phyloP scores from a whole-genome alignment of 2,329 filamentous ascomycete species.

The Colletotrichum cuscutae region DNA sequence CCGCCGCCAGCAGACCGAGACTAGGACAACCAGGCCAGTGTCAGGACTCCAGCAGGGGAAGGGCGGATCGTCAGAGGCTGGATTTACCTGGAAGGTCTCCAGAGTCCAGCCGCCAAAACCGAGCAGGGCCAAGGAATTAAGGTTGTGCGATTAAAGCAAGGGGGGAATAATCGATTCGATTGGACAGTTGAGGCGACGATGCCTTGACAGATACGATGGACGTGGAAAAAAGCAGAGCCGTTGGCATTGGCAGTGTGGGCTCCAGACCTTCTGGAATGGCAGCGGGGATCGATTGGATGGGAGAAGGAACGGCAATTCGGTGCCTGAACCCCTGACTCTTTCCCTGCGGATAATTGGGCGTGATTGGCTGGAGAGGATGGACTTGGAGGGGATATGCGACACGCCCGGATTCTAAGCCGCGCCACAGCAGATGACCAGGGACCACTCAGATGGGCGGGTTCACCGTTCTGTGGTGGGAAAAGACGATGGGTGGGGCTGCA shows the following conservation, averaged over 20 bases:
- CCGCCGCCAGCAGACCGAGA: not conserved
- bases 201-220: not conserved
- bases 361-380: not conserved
- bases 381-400: not conserved
- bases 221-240: not conserved
- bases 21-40: too few relatives aligned
- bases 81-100: not conserved
- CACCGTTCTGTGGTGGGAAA: conserved; percentile 10
- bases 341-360: too few relatives aligned
- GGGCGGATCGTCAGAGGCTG: not conserved
- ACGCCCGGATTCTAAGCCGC: conserved; percentile 16
- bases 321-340: not conserved
- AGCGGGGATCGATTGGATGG: not conserved
- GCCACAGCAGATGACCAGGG: not conserved
- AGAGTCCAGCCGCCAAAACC: not conserved
- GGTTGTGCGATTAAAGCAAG: not conserved
- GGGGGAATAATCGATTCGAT: not conserved
- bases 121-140: conserved; percentile 11
- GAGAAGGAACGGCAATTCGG: not conserved
- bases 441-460: not conserved
- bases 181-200: not conserved
- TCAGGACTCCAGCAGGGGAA: not conserved
- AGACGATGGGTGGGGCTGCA: not conserved
- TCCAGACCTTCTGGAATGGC: conserved; percentile 30
- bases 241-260: too few relatives aligned